Evolutionary conservation across 805 yeast genomes (phyloP), one percentile per base, ranked within the genome.

Genomic region (Myxozyma vanderwaltii): DNA sequence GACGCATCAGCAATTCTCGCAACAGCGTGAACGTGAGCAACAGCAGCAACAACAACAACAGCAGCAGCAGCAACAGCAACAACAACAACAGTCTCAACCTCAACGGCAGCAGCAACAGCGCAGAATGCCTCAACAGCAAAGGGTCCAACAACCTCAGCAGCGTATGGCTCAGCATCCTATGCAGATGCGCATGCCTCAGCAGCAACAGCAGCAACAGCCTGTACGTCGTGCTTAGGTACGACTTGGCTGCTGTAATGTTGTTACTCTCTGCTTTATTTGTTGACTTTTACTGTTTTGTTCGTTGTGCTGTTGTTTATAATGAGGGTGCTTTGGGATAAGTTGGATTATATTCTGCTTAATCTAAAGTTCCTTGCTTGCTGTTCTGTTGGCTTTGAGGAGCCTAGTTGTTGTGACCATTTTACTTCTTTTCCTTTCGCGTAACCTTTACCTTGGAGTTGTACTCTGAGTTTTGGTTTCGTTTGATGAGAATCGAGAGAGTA

Each of bases 81-180:
- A 46, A 23, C 46, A 35, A 2, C 55, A 35, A n/a, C 63, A 24
- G 24, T 54, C 31, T 10, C 64, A 60, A 41, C 24, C 19, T n/a
- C 64, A 56, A 21, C 53, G 43, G 35, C 59, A 27, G 31, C 39
- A 15, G 7, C 56, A 39, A 10, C 57, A 58, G 48, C 56, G 51
- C 17, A 29, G 52, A 47, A 35, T 45, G 26, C 24, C 49, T 26
- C 65, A 57, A 36, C 57, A 39, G 35, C 75, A 69, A 54, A 71
- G 71, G 17, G 17, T 38, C 33, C 65, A 60, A 51, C 76, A 71
- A 55, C 74, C 67, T 21, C 71, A 61, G 24, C 61, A 48, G 35
- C 56, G 38, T 12, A n/a, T 60, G 19, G 72, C 65, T 51, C 68
- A 61, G 50, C 70, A 67, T 39, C 58, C 51, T 23, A 49, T 35